phyloP scores from a whole-genome alignment of 2,329 filamentous ascomycete genomes.

The Raffaelea ambrosiae region DNA sequence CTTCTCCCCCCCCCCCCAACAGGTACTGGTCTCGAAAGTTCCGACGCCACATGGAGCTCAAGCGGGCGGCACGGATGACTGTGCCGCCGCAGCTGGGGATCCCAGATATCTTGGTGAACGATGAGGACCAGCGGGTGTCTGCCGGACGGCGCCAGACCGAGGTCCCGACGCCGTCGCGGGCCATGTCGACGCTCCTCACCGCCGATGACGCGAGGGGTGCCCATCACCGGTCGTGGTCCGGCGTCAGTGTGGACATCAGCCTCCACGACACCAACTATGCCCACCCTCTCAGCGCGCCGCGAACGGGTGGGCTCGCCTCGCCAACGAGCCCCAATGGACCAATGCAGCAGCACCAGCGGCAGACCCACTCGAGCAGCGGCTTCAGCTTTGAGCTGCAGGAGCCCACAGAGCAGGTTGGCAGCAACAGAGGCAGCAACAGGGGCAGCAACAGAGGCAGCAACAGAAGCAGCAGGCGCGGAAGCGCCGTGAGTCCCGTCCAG shows the following conservation, averaged over 20 bases:
- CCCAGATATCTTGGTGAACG: conserved; percentile 84
- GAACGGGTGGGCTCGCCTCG: conserved; percentile 18
- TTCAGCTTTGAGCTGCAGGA: conserved; percentile 53
- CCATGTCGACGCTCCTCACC: conserved; percentile 23
- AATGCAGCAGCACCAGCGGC: neutral
- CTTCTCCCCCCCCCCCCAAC: neutral
- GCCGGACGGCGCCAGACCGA: conserved; percentile 7
- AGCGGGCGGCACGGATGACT: conserved; percentile 68
- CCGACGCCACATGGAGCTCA: conserved; percentile 63
- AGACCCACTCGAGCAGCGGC: conserved; percentile 37
- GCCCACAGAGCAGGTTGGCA: conserved; percentile 21
- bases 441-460: conserved; percentile 34
- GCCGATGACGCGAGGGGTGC: conserved; percentile 20
- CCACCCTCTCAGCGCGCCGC: conserved; percentile 48
- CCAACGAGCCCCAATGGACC: conserved; percentile 17
- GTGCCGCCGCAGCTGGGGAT: conserved; percentile 71
- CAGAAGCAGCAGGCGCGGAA: conserved; percentile 36
- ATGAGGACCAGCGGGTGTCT: conserved; percentile 44
- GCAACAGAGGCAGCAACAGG: conserved; percentile 20
- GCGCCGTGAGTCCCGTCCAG: conserved; percentile 64
- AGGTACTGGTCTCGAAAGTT: conserved; percentile 80
- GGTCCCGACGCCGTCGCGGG: conserved; percentile 17
- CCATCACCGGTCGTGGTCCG: conserved; percentile 33
- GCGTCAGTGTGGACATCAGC: conserved; percentile 32
- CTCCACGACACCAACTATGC: conserved; percentile 31